phyloP scores from a whole-genome alignment of 257 asterid genomes.

The Linderniella brevidens region DNA sequence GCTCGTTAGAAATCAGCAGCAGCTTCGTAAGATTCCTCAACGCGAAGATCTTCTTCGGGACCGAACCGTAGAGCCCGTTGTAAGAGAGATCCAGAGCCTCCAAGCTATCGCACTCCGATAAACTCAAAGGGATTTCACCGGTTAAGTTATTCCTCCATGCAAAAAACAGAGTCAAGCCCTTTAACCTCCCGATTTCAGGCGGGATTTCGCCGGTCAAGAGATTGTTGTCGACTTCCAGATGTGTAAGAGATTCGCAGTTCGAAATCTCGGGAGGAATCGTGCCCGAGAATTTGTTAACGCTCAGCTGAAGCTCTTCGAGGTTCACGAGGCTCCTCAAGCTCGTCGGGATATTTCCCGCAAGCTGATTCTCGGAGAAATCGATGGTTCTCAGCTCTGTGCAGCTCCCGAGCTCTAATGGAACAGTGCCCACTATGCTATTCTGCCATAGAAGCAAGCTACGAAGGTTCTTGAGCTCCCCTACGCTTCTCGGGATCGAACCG shows the following conservation, averaged over 20 bases:
- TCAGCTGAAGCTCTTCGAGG: constrained; percentile 72
- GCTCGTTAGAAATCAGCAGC: constrained; percentile 51
- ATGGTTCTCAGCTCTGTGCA: constrained; percentile 45
- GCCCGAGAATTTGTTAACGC: constrained; percentile 76
- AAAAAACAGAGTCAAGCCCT: constrained; percentile 46
- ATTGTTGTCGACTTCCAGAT: constrained; percentile 85
- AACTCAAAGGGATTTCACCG: constrained; percentile 62
- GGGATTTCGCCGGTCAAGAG: constrained; percentile 67
- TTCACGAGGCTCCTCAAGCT: constrained; percentile 37
- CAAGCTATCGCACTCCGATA: constrained; percentile 47
- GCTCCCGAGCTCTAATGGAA: constrained; percentile 58
- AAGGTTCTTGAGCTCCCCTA: constrained; percentile 55
- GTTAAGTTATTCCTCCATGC: constrained; percentile 91
- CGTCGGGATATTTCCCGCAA: constrained; percentile 56
- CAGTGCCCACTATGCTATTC: constrained; percentile 56
- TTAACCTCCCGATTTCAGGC: constrained; percentile 34
- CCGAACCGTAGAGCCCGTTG: constrained; percentile 55
- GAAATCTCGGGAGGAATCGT: constrained; percentile 56
- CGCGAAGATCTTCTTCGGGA: constrained; percentile 49
- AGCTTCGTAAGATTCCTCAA: constrained; percentile 58
- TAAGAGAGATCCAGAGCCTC: constrained; percentile 86
- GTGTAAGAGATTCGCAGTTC: constrained; percentile 49
- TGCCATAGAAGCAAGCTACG: constrained; percentile 56
- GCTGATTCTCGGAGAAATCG: constrained; percentile 62
- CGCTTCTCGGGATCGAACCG: constrained; percentile 44